These are phyloP conservation scores for Styphnolobium japonicum DNA, from an alignment of 306 rosid species.

Conservation along the genomic window DNA sequence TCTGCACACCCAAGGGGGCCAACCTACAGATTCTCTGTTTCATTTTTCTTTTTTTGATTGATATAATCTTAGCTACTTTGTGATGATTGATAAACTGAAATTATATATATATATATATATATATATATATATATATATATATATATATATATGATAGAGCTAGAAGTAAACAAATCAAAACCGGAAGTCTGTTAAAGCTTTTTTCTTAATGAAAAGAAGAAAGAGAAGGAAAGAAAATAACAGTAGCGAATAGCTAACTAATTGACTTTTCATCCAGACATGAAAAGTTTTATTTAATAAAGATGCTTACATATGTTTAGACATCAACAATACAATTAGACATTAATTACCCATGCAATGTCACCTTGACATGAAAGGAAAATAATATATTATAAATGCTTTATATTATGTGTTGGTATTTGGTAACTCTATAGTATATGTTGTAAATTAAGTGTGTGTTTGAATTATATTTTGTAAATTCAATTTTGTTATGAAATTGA, in stretches of 20 bases:
- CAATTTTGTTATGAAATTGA: background rate
- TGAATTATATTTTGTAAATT: background rate
- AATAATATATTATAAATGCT: background rate
- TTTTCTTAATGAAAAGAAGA: no score
- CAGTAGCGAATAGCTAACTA: background rate
- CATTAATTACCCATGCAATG: constrained; percentile 28
- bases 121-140: no score
- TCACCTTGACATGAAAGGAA: constrained; percentile 29
- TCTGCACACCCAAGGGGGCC: background rate
- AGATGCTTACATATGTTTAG: constrained; percentile 31
- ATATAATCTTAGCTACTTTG: background rate
- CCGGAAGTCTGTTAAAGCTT: no score
- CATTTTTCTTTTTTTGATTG: background rate
- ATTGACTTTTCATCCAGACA: constrained; percentile 38
- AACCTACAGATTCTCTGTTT: background rate
- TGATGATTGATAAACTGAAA: no score
- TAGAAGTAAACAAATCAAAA: no score
- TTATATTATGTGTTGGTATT: background rate
- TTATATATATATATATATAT: no score
- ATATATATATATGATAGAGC: no score
- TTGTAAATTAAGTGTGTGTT: no score
- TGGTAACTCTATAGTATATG: no score
- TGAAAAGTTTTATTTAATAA: constrained; percentile 34
- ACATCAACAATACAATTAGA: constrained; percentile 43
- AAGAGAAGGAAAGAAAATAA: background rate